These are phyloP conservation scores for Buddleja alternifolia DNA, from an alignment of 257 asterid species.

Conservation along the genomic window DNA sequence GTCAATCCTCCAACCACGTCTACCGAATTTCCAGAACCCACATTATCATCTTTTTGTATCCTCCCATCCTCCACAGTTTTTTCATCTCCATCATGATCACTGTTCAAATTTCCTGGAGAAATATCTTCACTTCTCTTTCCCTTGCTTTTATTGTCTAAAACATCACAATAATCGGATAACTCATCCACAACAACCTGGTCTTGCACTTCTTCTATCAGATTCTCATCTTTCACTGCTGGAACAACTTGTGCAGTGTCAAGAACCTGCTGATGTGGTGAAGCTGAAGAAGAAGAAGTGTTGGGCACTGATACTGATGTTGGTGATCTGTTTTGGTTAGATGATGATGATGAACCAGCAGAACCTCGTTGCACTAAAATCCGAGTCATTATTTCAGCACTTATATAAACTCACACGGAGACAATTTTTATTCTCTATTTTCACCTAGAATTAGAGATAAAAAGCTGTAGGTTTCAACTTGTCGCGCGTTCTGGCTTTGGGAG, in stretches of 20 bases:
- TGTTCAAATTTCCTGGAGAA: constrained; percentile 41
- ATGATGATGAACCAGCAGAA: constrained; percentile 73
- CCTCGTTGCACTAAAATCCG: constrained; percentile 92
- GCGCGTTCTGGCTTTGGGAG: constrained; percentile 90
- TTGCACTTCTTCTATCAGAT: constrained; percentile 47
- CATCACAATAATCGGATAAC: constrained; percentile 40
- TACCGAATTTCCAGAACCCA: constrained; percentile 45
- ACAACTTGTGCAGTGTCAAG: constrained; percentile 46
- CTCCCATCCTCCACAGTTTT: constrained; percentile 46
- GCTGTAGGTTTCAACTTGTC: constrained; percentile 69
- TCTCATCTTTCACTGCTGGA: constrained; percentile 62
- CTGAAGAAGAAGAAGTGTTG: constrained; percentile 54
- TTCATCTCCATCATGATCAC: constrained; percentile 44
- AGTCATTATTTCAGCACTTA: constrained; percentile 65
- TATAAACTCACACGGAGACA: constrained; percentile 32
- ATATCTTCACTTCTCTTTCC: constrained; percentile 49
- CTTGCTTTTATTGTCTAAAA: constrained; percentile 40
- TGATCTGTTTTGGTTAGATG: constrained; percentile 68
- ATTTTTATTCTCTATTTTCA: constrained; percentile 29
- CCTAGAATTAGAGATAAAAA: constrained; percentile 53
- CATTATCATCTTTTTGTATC: constrained; percentile 40
- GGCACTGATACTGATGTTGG: constrained; percentile 48
- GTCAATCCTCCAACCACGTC: constrained; percentile 49
- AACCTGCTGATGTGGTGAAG: constrained; percentile 56
- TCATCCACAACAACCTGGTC: constrained; percentile 62